These are phyloP conservation scores for Russula emetica DNA, from an alignment of 768 basidiomycete species.

Conservation along the genomic window DNA sequence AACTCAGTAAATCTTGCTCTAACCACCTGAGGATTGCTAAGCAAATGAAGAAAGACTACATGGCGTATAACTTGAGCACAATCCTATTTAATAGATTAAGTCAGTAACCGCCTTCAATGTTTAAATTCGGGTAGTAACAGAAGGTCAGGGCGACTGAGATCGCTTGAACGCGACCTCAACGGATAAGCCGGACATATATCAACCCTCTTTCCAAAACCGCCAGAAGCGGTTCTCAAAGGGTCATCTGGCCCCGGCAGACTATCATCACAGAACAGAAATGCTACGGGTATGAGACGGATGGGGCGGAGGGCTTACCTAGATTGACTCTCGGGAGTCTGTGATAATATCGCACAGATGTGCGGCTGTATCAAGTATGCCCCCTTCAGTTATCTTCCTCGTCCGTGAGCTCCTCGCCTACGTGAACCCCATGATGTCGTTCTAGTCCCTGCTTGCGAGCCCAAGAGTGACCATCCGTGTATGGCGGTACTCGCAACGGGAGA, in stretches of 20 bases:
- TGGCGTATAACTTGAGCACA: not conserved
- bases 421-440: conserved; percentile 55
- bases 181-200: conserved; percentile 57
- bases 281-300: conserved; percentile 2
- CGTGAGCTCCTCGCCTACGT: conserved; percentile 81
- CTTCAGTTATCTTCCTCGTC: conserved; percentile 56
- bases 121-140: too few relatives aligned
- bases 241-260: conserved; percentile 86
- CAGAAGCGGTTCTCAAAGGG: conserved; percentile 43
- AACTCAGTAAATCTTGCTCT: not conserved
- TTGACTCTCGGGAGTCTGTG: not conserved
- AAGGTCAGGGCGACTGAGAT: conserved; percentile 14
- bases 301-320: conserved; percentile 26
- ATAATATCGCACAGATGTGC: not conserved
- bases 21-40: not conserved
- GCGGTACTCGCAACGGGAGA: conserved; percentile 71
- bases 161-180: not conserved
- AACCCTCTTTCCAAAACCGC: conserved; percentile 40
- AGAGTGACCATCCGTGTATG: conserved; percentile 77
- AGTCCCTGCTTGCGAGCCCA: conserved; percentile 74
- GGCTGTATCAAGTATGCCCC: not conserved
- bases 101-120: not conserved
- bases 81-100: not conserved
- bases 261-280: conserved; percentile 46
- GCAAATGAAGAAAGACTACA: not conserved